Evolutionary conservation across 768 basidiomycete species (phyloP).

Genomic region (Cantharellus anzutake): DNA sequence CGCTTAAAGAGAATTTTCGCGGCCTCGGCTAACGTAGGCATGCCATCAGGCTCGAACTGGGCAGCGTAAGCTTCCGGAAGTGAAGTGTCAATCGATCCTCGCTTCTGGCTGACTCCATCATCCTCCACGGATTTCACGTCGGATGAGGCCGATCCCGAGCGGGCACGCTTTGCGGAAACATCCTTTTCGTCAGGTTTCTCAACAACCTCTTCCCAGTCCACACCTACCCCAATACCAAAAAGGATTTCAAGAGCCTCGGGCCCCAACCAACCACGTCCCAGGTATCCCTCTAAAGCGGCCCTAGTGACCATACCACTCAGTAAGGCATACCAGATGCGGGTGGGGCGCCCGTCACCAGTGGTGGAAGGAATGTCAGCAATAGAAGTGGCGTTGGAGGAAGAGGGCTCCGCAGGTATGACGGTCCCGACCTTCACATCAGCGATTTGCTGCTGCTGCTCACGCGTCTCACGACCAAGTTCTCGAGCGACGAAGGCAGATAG

Average conservation of each 20-base stretch:
- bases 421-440: not conserved
- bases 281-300: slow-evolving; percentile 72
- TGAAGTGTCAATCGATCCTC: not conserved
- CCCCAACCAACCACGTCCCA: slow-evolving; percentile 66
- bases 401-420: not conserved
- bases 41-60: slow-evolving; percentile 56
- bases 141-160: not conserved
- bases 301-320: slow-evolving; percentile 58
- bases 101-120: slow-evolving; percentile 8
- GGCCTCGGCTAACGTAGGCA: slow-evolving; percentile 49
- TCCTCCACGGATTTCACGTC: slow-evolving; percentile 14
- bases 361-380: slow-evolving; percentile 10
- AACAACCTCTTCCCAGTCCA: not conserved
- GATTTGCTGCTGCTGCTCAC: slow-evolving; percentile 20
- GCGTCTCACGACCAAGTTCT: slow-evolving; percentile 53
- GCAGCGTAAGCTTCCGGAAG: not conserved
- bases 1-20: slow-evolving; percentile 47
- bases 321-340: slow-evolving; percentile 66
- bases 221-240: slow-evolving; percentile 42
- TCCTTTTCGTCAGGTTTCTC: slow-evolving; percentile 3
- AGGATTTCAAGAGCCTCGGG: slow-evolving; percentile 48
- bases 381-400: not conserved
- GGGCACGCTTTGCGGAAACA: not conserved
- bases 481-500: slow-evolving; percentile 62
- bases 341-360: slow-evolving; percentile 23